Evolutionary conservation across 2,329 filamentous ascomycete species (phyloP).

Genomic region (Xylariomycetidae sp.): DNA sequence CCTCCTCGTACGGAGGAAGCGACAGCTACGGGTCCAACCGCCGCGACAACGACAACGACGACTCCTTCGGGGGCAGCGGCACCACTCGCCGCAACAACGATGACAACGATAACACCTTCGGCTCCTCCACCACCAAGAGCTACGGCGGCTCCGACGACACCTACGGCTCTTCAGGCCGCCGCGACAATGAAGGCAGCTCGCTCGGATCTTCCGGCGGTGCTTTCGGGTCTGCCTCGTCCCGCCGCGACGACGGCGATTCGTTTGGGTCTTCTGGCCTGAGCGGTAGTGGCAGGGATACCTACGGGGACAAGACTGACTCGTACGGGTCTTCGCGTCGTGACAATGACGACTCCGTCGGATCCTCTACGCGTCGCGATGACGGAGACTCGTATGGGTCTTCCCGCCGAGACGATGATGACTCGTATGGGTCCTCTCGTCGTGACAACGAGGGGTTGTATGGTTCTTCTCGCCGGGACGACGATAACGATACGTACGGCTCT

Average conservation of each 20-base stretch:
- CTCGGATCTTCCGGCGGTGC: conserved; percentile 13
- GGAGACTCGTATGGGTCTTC: conserved; percentile 2
- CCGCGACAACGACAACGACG: conserved; percentile 24
- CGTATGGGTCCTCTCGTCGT: conserved; percentile 14
- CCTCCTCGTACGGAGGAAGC: conserved; percentile 9
- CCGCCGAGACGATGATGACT: conserved; percentile 4
- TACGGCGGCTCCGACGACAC: conserved; percentile 12
- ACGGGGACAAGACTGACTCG: conserved; percentile 7
- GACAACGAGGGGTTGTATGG: conserved; percentile 10
- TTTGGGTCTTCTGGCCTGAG: conserved; percentile 13
- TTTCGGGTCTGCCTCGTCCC: conserved; percentile 11
- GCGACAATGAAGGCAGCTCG: conserved; percentile 7
- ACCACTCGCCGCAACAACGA: conserved; percentile 4
- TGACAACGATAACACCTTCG: conserved; percentile 7
- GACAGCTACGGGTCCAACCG: conserved; percentile 22
- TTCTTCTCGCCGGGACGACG: conserved; percentile 2
- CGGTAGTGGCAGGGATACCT: conserved; percentile 6
- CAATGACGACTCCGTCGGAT: conserved; percentile 4
- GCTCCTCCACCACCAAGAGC: not conserved
- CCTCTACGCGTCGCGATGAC: conserved; percentile 1
- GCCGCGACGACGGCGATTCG: conserved; percentile 5
- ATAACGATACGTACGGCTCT: conserved; percentile 9
- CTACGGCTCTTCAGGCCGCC: conserved; percentile 12
- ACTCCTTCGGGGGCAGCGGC: conserved; percentile 18
- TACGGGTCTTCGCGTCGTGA: conserved; percentile 6